Conservation (phyloP, 2,329 filamentous ascomycete species). For the Talaromyces sp. region DNA sequence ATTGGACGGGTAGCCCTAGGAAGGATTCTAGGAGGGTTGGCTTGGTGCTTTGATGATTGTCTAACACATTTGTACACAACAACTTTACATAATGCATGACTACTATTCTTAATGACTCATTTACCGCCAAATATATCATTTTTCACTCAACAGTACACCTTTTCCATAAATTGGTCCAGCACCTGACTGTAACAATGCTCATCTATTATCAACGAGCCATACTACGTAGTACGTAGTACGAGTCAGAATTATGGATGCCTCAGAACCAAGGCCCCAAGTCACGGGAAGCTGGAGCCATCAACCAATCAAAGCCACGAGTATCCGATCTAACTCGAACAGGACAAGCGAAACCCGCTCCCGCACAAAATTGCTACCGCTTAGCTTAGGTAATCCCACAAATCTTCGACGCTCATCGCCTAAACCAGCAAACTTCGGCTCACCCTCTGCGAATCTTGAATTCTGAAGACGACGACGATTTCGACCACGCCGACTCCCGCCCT, state of each 20-base stretch:
- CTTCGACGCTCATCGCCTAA: constrained; percentile 26
- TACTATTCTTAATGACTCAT: not conserved
- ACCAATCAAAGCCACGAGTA: not conserved
- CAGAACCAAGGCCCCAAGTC: constrained; percentile 21
- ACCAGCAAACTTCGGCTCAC: constrained; percentile 20
- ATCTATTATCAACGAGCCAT: not conserved
- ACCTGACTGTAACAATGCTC: not conserved
- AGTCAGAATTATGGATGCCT: not conserved
- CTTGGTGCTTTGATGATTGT: not conserved
- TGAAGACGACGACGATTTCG: constrained; percentile 32
- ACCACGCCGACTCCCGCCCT: constrained; percentile 33
- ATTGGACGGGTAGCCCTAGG: not conserved
- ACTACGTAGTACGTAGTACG: not conserved
- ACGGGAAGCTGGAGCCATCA: constrained; percentile 32
- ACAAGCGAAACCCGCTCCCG: constrained; percentile 37
- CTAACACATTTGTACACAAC: not conserved
- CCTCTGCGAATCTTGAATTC: constrained; percentile 24
- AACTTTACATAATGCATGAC: constrained; percentile 3
- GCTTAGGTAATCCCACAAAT: constrained; percentile 21
- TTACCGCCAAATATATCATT: no score
- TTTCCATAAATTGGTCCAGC: not conserved
- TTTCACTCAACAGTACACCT: no score
- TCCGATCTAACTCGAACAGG: constrained; percentile 37
- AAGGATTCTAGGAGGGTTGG: not conserved
- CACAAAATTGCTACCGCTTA: constrained; percentile 20